phyloP scores from a whole-genome alignment of 306 rosid species.

The Lathyrus aphaca region DNA sequence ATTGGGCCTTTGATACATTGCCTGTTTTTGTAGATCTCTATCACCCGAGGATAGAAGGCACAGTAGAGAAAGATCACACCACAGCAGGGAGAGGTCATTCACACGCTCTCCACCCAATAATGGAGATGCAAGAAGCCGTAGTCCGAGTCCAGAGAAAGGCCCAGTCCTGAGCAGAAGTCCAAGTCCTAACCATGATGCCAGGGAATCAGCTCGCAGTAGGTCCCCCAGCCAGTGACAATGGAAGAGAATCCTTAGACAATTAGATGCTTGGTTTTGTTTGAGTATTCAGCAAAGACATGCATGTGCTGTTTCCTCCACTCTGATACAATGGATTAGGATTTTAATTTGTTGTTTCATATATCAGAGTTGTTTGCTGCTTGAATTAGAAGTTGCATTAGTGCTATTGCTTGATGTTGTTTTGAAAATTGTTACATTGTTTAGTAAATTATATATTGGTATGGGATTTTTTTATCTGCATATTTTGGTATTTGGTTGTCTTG shows the following conservation, averaged over 20 bases:
- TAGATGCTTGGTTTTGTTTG: conserved; percentile 38
- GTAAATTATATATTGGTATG: conserved; percentile 29
- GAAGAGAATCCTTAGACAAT: conserved; percentile 19
- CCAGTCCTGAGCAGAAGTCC: conserved; percentile 57
- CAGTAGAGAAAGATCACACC: conserved; percentile 69
- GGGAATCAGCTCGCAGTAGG: conserved; percentile 62
- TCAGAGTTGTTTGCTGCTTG: conserved; percentile 29
- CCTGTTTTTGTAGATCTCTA: conserved; percentile 57
- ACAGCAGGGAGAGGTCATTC: conserved; percentile 58
- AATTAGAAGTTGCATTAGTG: conserved; percentile 3
- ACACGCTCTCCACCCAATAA: conserved; percentile 71
- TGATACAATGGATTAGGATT: conserved; percentile 21
- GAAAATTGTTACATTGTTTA: background rate
- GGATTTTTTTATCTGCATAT: background rate
- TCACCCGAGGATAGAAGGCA: conserved; percentile 75
- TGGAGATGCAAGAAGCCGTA: conserved; percentile 75
- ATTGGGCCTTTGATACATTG: background rate
- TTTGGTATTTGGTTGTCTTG: background rate
- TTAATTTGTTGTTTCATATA: conserved; percentile 25
- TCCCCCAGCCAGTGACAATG: conserved; percentile 62
- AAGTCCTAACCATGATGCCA: conserved; percentile 52
- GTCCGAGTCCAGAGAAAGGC: conserved; percentile 67
- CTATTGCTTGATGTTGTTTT: conserved; percentile 16
- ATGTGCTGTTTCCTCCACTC: conserved; percentile 11
- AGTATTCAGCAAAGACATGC: background rate